A percentile compares a stretch with the other conserved stretches of the same genome.
Evolutionary conservation across 805 yeast species (phyloP).

Genomic region (Kuraishia hungarica): DNA sequence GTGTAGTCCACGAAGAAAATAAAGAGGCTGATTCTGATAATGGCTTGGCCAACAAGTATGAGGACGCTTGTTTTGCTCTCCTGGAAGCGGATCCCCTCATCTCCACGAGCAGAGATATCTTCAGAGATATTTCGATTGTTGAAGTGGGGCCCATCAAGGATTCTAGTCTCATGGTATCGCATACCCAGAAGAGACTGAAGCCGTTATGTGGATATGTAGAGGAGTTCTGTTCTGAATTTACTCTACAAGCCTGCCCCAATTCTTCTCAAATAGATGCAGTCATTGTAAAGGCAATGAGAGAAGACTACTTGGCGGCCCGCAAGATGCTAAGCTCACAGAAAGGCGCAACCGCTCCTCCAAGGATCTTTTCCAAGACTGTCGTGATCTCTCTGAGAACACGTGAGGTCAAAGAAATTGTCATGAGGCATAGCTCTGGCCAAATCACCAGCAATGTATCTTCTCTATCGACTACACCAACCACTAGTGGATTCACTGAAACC

Average conservation of each 20-base stretch:
- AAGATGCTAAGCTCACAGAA: conserved; percentile 10
- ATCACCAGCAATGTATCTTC: neutral
- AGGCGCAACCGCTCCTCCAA: neutral
- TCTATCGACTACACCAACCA: neutral
- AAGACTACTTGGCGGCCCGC: conserved; percentile 33
- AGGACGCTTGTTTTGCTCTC: neutral
- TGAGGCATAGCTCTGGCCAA: conserved; percentile 11
- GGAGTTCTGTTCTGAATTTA: conserved; percentile 43
- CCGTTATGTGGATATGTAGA: conserved; percentile 29
- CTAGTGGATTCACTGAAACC: neutral
- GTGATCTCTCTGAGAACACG: conserved; percentile 34
- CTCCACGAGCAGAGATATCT: conserved; percentile 6
- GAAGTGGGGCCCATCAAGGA: conserved; percentile 3
- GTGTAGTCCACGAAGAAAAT: neutral
- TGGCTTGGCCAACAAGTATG: neutral
- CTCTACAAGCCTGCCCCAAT: conserved; percentile 41
- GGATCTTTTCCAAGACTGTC: conserved; percentile 23
- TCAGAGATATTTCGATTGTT: conserved; percentile 9
- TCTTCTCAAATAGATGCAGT: conserved; percentile 34
- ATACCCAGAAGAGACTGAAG: conserved; percentile 1
- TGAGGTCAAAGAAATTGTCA: conserved; percentile 35
- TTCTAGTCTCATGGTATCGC: neutral
- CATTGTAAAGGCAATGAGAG: conserved; percentile 36
- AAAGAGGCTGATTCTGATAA: neutral
- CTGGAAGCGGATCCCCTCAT: conserved; percentile 2